These are phyloP conservation scores for Mallotus repandus DNA, from an alignment of 441 rosid species.

Conservation along the genomic window DNA sequence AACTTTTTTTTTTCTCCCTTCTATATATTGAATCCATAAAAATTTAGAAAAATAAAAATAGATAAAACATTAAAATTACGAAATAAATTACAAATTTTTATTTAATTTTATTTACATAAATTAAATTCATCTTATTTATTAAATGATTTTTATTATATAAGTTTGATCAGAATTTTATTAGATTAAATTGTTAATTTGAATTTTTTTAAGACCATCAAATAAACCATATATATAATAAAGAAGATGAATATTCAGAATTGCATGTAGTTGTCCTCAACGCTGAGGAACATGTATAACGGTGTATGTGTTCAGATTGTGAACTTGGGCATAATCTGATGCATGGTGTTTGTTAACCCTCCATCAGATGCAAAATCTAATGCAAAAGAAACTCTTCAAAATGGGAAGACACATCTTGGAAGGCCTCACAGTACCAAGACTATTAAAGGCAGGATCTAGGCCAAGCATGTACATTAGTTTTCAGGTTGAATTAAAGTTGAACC, in stretches of 20 bases:
- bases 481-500: constrained; percentile 19
- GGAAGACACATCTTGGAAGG: not conserved
- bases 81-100: too few relatives aligned
- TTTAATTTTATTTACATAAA: too few relatives aligned
- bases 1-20: too few relatives aligned
- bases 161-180: too few relatives aligned
- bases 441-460: not conserved
- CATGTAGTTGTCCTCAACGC: not conserved
- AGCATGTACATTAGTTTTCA: not conserved
- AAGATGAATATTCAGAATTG: constrained; percentile 5
- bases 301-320: too few relatives aligned
- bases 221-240: not conserved
- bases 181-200: too few relatives aligned
- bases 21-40: too few relatives aligned
- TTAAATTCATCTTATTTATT: too few relatives aligned
- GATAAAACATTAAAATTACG: too few relatives aligned
- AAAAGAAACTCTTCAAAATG: not conserved
- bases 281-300: too few relatives aligned
- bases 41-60: too few relatives aligned
- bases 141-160: too few relatives aligned
- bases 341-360: not conserved
- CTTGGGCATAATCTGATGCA: not conserved
- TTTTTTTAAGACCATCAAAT: not conserved
- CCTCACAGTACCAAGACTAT: not conserved
- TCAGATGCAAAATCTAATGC: not conserved